These are phyloP conservation scores for Plantago major DNA, from an alignment of 257 asterid species.

Conservation along the genomic window DNA sequence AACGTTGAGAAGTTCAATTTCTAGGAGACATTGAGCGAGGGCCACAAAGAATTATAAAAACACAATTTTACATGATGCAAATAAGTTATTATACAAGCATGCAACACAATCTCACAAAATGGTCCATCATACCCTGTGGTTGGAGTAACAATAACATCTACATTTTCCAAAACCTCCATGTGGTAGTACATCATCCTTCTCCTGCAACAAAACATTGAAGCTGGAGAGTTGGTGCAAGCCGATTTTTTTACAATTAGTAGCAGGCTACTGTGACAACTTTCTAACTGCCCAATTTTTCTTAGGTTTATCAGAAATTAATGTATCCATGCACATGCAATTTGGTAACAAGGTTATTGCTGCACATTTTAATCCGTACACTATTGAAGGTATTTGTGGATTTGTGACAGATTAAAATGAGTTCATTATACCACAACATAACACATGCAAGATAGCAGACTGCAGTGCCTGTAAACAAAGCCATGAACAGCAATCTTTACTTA, in stretches of 20 bases:
- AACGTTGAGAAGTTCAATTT: slow-evolving; percentile 5
- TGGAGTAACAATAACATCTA: slow-evolving; percentile 90
- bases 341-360: too few species aligned
- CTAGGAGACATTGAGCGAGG: slow-evolving; percentile 9
- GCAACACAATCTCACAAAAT: slow-evolving; percentile 2
- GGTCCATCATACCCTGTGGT: slow-evolving; percentile 75
- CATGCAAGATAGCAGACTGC: too few species aligned
- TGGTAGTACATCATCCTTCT: slow-evolving; percentile 85
- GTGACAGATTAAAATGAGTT: slow-evolving; percentile 1
- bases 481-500: slow-evolving; percentile 16
- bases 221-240: not conserved
- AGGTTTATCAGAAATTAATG: too few species aligned
- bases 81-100: slow-evolving; percentile 2
- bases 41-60: not conserved
- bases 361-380: too few species aligned
- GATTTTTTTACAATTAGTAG: not conserved
- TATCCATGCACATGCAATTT: too few species aligned
- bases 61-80: not conserved
- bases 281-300: too few species aligned
- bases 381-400: not conserved
- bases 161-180: slow-evolving; percentile 69
- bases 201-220: slow-evolving; percentile 41
- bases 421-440: too few species aligned
- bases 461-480: not conserved
- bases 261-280: too few species aligned